A percentile compares a stretch with the other conserved stretches of the same genome.
Evolutionary conservation across 2,329 filamentous ascomycete species (phyloP).

Genomic region (Endoconidiophora polonica): DNA sequence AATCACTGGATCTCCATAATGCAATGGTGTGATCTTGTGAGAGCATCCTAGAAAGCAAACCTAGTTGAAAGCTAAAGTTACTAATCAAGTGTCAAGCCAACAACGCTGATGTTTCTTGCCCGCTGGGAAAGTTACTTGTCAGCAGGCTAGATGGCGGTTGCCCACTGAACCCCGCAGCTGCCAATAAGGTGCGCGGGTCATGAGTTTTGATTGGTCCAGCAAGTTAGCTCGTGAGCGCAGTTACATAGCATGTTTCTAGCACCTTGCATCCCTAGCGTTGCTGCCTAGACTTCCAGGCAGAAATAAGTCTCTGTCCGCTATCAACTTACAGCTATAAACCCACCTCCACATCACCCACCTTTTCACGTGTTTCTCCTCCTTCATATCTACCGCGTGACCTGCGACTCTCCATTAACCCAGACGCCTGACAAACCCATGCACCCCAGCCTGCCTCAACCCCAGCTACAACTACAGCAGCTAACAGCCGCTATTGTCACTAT

Average conservation of each 20-base stretch:
- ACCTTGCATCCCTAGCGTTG: not conserved
- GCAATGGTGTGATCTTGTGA: too few species aligned
- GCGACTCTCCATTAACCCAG: constrained; percentile 10
- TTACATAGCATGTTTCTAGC: not conserved
- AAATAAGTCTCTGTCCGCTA: not conserved
- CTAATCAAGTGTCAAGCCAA: too few species aligned
- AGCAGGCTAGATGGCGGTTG: too few species aligned
- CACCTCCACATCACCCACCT: constrained; percentile 18
- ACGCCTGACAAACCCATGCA: constrained; percentile 4
- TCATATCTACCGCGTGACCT: constrained; percentile 23
- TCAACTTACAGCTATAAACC: constrained; percentile 12
- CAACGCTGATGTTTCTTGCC: too few species aligned
- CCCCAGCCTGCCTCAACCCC: not conserved
- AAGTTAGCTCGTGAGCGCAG: not conserved
- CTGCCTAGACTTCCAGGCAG: not conserved
- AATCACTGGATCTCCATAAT: too few species aligned
- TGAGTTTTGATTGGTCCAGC: constrained; percentile 6
- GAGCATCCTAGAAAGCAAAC: too few species aligned
- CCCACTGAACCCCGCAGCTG: not conserved
- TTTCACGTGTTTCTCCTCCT: constrained; percentile 26
- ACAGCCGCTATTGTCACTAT: not conserved
- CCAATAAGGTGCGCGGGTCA: constrained; percentile 2
- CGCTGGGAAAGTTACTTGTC: too few species aligned
- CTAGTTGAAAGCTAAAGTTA: too few species aligned
- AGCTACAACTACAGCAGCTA: not conserved